A percentile compares a stretch with the other conserved stretches of the same genome.
phyloP scores from a whole-genome alignment of 176 grass and related monocot species.

The Eragrostis curvula region DNA sequence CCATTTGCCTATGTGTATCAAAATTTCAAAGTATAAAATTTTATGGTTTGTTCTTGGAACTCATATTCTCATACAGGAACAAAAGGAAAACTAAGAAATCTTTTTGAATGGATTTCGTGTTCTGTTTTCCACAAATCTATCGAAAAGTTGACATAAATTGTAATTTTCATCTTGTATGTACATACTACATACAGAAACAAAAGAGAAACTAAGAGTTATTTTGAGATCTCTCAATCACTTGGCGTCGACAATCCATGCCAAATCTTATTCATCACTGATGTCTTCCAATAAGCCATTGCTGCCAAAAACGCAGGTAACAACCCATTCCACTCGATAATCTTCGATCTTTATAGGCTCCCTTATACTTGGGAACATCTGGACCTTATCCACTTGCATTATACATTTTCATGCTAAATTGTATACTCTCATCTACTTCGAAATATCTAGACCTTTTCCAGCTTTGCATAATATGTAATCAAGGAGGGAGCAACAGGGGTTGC shows the following conservation, averaged over 20 bases:
- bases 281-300: constrained; percentile 83
- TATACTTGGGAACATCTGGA: too few relatives aligned
- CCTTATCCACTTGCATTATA: too few relatives aligned
- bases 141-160: background rate
- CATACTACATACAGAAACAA: constrained; percentile 58
- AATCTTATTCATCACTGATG: constrained; percentile 87
- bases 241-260: constrained; percentile 82
- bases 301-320: constrained; percentile 79
- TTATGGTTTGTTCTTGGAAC: background rate
- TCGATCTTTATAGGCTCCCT: background rate
- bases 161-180: constrained; percentile 2
- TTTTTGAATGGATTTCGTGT: too few relatives aligned
- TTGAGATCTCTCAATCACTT: constrained; percentile 76
- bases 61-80: constrained; percentile 19
- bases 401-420: too few relatives aligned
- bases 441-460: too few relatives aligned
- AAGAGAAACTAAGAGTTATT: constrained; percentile 89
- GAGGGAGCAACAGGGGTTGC: background rate
- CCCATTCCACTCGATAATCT: constrained; percentile 18
- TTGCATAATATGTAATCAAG: too few relatives aligned
- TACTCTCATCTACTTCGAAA: too few relatives aligned
- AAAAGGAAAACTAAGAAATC: too few relatives aligned
- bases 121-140: background rate
- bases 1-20: background rate
- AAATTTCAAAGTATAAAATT: constrained; percentile 19